Base-by-base conservation (phyloP, 306 rosid species). In the Vigna hirtella region DNA sequence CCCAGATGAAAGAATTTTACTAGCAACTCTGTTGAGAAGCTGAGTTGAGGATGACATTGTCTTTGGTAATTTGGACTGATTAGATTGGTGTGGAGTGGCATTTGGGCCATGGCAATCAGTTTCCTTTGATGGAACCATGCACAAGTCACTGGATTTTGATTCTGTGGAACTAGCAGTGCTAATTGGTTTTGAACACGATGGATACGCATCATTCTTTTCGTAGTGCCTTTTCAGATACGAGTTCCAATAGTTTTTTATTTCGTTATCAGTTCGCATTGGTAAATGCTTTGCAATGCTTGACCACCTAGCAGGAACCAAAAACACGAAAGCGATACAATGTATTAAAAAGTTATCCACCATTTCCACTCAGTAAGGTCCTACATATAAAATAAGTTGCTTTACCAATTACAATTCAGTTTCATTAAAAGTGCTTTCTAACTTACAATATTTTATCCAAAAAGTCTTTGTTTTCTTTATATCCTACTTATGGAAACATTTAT, bases 191-290 rank as follows among this genome's bases (percentile, higher is more conserved):
- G 71, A 59, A 61, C 49, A n/a, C 5, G n/a, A 18, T 36, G 72
- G 26, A 50, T 63, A 63, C 3, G 4, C 22, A n/a, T 12, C 51
- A 12, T 30, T 49, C 53, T 49, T 36, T 15, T 65, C 56, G 6
- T 1, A 50, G 12, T 53, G 45, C 34, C 43, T 77, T 28, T 66
- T 77, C 36, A 77, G 49, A 55, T 66, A 55, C 12, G 81, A 77
- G 74, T 77, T 77, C 81, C 81, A 77, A 30, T 38, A 66, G 67
- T 77, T 77, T 67, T 77, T 77, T 58, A 77, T 77, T 66, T 77
- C 81, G 36, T 77, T 77, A 40, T 77, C 81, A 16, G 74, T 77
- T 55, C 81, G 34, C 67, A 7, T 55, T 16, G 74, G 81, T 12
- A 77, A 53, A 43, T 77, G 74, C 58, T 77, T 77, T 22, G 81